phyloP scores from a whole-genome alignment of 2,329 filamentous ascomycete species.

The Tolypocladium capitatum region DNA sequence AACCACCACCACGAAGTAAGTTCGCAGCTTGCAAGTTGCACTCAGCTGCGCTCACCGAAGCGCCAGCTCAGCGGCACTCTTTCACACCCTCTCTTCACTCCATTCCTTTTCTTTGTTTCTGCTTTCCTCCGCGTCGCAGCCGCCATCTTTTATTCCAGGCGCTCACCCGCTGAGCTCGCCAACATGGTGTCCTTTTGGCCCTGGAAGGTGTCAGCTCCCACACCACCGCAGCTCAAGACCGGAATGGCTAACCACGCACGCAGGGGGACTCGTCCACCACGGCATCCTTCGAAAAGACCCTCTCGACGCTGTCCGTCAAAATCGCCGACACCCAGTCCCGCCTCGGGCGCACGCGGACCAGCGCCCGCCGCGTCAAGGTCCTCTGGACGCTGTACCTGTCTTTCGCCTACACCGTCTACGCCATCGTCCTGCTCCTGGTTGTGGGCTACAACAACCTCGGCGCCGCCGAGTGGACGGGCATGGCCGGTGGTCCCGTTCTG shows the following conservation, averaged over 20 bases:
- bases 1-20: too few species aligned
- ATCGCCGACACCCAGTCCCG: constrained; percentile 62
- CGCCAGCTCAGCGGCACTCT: background rate
- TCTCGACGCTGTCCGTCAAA: constrained; percentile 69
- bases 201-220: constrained; percentile 6
- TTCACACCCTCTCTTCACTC: background rate
- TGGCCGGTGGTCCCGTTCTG: constrained; percentile 68
- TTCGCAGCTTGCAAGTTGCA: background rate
- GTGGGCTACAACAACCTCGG: constrained; percentile 74
- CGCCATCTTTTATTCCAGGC: background rate
- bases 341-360: constrained; percentile 60
- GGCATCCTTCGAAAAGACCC: constrained; percentile 83
- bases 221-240: background rate
- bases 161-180: background rate
- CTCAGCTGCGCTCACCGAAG: background rate
- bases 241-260: constrained; percentile 6
- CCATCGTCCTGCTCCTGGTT: constrained; percentile 69
- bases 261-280: constrained; percentile 71
- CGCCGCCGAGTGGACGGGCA: constrained; percentile 60
- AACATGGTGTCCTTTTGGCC: constrained; percentile 11
- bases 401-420: constrained; percentile 80
- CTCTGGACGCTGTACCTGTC: constrained; percentile 83
- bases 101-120: too few species aligned
- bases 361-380: constrained; percentile 65
- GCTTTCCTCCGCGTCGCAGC: background rate